Percentiles rank a stretch among this genome's conserved stretches.
Evolutionary conservation across 495 filamentous ascomycete genomes (phyloP).

Genomic region (Penicillium verhagenii): DNA sequence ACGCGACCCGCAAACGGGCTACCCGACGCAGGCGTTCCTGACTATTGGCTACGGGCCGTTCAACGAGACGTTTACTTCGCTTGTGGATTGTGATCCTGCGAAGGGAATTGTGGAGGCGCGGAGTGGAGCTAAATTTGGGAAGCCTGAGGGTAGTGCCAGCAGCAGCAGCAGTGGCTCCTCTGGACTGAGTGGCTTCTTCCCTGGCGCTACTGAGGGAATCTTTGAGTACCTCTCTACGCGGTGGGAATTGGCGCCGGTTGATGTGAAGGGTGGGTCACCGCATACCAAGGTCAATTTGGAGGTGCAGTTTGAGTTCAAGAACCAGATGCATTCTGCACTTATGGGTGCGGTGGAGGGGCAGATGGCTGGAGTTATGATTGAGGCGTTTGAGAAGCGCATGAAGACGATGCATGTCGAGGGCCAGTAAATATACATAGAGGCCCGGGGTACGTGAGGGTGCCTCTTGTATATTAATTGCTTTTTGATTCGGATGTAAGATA

Average conservation of each 20-base stretch:
- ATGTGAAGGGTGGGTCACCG: slow-evolving; percentile 24
- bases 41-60: slow-evolving; percentile 81
- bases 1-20: slow-evolving; percentile 49
- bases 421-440: slow-evolving; percentile 7
- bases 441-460: background rate
- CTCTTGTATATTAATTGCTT: slow-evolving; percentile 12
- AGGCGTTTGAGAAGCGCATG: slow-evolving; percentile 86
- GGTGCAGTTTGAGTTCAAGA: slow-evolving; percentile 79
- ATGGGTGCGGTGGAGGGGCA: slow-evolving; percentile 78
- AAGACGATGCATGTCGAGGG: slow-evolving; percentile 47
- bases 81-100: slow-evolving; percentile 69
- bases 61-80: slow-evolving; percentile 74
- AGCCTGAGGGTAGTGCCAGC: slow-evolving; percentile 1
- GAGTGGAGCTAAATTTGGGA: slow-evolving; percentile 54
- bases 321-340: slow-evolving; percentile 76
- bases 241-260: slow-evolving; percentile 64
- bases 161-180: background rate
- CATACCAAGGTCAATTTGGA: slow-evolving; percentile 70
- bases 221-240: slow-evolving; percentile 75
- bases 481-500: background rate
- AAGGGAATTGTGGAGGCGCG: slow-evolving; percentile 69
- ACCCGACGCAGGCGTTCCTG: slow-evolving; percentile 74
- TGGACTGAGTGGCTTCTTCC: slow-evolving; percentile 30
- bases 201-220: slow-evolving; percentile 51
- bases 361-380: slow-evolving; percentile 83